Evolutionary conservation across 768 basidiomycete genomes (phyloP), one percentile per base, ranked within the genome.

Genomic region (Tremella yokohamensis): DNA sequence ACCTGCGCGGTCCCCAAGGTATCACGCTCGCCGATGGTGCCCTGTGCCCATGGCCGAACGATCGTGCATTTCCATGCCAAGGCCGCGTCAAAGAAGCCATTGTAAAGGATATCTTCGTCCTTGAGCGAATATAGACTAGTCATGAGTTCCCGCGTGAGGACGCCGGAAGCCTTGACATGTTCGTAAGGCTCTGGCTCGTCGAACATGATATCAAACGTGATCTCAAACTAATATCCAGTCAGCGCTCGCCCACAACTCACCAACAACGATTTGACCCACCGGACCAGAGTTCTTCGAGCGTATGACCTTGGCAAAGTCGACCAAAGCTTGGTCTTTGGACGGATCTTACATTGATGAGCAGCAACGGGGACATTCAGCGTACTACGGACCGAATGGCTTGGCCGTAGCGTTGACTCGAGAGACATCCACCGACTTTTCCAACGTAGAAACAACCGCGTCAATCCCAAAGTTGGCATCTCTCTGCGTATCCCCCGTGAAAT

Each of bases 201-300:
- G 22, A 58, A 58, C 57, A 58, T 58, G 11, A 58, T 51, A 25
- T 58, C 57, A 25, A 52, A 53, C 7, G 57, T 58, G 13, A 58
- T 26, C 42, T 58, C 57, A 51, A 34, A 53, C 26, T 34, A 11
- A 34, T 34, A 34, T 34, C 6, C 29, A 34, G 29, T 34, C 29
- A 34, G 29, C 29, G 29, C 6, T 4, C 6, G n/a, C n/a, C 6
- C 6, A 34, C 29, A 34, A 6, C 29, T 34, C 29, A 11, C 29
- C 29, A 34, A 6, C 11, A n/a, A n/a, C n/a, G n/a, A n/a, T 11
- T 34, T 11, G 4, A 34, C 29, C 6, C 29, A 34, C 29, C 29
- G 57, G 57, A 0, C 57, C 57, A 7, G 25, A 25, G 44, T 58
- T 58, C 22, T 58, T 58, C 16, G 26, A 34, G 24, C 57, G 50